Percentiles rank a stretch among this genome's conserved stretches.
Conservation (phyloP, 2,329 filamentous ascomycete genomes). For the Aspergillus cejpii region DNA sequence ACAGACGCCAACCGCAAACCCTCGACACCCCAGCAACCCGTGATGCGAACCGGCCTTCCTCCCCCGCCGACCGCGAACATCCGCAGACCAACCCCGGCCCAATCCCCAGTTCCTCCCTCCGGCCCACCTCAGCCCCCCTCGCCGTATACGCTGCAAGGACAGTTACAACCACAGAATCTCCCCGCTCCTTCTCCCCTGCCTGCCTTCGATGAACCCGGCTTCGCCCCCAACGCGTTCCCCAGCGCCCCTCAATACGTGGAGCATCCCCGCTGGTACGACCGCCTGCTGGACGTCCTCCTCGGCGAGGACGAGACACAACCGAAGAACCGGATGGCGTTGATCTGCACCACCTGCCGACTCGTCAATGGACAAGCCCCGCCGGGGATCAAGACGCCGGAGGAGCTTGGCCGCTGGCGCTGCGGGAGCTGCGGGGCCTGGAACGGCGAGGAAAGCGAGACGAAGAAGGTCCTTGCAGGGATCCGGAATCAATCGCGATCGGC, state of each 20-base stretch:
- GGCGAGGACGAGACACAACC: slow-evolving; percentile 91
- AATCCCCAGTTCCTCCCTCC: slow-evolving; percentile 8
- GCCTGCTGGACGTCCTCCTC: slow-evolving; percentile 81
- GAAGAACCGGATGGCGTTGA: slow-evolving; percentile 82
- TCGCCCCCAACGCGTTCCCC: slow-evolving; percentile 45
- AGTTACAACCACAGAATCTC: slow-evolving; percentile 2
- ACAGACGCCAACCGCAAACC: slow-evolving; percentile 16
- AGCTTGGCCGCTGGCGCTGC: slow-evolving; percentile 83
- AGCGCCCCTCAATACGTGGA: slow-evolving; percentile 32
- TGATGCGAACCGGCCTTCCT: slow-evolving; percentile 48
- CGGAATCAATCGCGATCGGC: slow-evolving; percentile 21
- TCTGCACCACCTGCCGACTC: slow-evolving; percentile 73
- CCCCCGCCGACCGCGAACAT: slow-evolving; percentile 63
- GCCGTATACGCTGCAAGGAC: slow-evolving; percentile 16
- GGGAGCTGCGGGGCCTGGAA: slow-evolving; percentile 77
- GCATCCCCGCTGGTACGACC: slow-evolving; percentile 79
- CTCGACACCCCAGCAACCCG: slow-evolving; percentile 20
- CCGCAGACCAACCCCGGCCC: slow-evolving; percentile 24
- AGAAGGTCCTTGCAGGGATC: slow-evolving; percentile 64
- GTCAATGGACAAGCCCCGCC: slow-evolving; percentile 96
- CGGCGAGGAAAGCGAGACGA: slow-evolving; percentile 69
- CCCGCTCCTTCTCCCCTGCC: slow-evolving; percentile 10
- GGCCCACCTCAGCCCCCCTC: slow-evolving; percentile 26
- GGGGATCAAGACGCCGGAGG: slow-evolving; percentile 66
- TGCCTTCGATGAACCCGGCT: slow-evolving; percentile 37